Percentiles rank a stretch among this genome's conserved stretches.
These are phyloP conservation scores for Serendipita indica DNA, from an alignment of 768 basidiomycete genomes.

Conservation along the genomic window DNA sequence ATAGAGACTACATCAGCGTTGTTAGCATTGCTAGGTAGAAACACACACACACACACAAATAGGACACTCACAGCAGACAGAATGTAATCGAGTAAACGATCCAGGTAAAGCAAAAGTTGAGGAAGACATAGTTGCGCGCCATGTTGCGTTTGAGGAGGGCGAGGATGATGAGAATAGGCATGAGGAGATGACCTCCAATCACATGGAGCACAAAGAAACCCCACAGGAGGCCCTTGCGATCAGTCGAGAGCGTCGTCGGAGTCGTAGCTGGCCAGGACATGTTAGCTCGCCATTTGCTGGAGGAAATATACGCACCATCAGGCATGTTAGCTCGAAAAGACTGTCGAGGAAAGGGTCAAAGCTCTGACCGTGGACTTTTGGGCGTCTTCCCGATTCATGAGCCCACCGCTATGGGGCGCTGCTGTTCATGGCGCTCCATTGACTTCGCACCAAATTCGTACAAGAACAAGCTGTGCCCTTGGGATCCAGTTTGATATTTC, in stretches of 20 bases:
- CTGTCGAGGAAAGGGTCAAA: neutral
- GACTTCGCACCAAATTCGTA: too few relatives aligned
- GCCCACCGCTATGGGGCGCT: too few relatives aligned
- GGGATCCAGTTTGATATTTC: too few relatives aligned
- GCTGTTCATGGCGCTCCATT: too few relatives aligned
- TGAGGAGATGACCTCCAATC: neutral
- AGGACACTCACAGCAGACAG: neutral
- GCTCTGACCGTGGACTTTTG: too few relatives aligned
- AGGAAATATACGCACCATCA: neutral
- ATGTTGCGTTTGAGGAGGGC: neutral
- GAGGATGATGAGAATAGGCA: neutral
- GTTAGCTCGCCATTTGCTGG: neutral
- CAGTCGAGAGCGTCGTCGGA: neutral
- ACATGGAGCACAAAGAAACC: neutral
- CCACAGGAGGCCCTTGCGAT: neutral
- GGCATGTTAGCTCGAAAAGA: neutral
- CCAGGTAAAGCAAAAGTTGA: slow-evolving; percentile 5
- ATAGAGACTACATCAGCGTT: neutral
- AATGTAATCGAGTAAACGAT: neutral
- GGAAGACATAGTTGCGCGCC: slow-evolving; percentile 3
- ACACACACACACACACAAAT: neutral
- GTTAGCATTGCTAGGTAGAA: neutral
- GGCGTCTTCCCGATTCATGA: too few relatives aligned
- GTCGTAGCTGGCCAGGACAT: neutral
- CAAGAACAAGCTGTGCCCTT: neutral